Evolutionary conservation across 805 yeast species (phyloP).

Genomic region (baker's yeast (Saccharomyces cerevisiae)): DNA sequence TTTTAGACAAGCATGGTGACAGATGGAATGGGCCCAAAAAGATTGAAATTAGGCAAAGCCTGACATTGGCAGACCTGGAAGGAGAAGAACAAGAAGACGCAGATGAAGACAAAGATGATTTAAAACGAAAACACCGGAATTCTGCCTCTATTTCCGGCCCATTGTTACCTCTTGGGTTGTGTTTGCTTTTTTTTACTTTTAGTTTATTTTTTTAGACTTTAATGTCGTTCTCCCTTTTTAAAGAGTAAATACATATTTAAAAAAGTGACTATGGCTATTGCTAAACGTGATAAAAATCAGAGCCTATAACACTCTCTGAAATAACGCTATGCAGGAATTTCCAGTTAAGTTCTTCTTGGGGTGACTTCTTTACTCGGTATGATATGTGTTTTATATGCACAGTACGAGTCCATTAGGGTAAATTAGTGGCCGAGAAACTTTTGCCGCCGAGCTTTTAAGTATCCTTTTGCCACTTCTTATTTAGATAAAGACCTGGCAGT

Average conservation of each 20-base stretch:
- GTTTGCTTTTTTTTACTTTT: background rate
- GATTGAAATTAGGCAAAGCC: constrained; percentile 10
- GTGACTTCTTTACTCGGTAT: background rate
- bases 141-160: background rate
- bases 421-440: background rate
- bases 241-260: background rate
- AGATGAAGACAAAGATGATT: background rate
- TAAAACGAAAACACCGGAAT: background rate
- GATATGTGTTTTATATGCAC: too few relatives aligned
- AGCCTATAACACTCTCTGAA: too few relatives aligned
- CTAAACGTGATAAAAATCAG: too few relatives aligned
- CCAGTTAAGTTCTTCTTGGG: background rate
- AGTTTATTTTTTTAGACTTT: background rate
- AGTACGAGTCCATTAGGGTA: background rate
- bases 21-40: constrained; percentile 15
- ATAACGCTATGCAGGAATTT: background rate
- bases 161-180: background rate
- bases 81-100: background rate
- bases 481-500: background rate
- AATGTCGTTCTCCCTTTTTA: too few relatives aligned
- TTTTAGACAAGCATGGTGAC: constrained; percentile 39
- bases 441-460: background rate
- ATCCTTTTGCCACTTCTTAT: background rate
- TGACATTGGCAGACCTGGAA: background rate
- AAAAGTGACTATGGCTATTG: background rate